Evolutionary conservation across 2,329 filamentous ascomycete genomes (phyloP).

Genomic region (Penicillium sp.): DNA sequence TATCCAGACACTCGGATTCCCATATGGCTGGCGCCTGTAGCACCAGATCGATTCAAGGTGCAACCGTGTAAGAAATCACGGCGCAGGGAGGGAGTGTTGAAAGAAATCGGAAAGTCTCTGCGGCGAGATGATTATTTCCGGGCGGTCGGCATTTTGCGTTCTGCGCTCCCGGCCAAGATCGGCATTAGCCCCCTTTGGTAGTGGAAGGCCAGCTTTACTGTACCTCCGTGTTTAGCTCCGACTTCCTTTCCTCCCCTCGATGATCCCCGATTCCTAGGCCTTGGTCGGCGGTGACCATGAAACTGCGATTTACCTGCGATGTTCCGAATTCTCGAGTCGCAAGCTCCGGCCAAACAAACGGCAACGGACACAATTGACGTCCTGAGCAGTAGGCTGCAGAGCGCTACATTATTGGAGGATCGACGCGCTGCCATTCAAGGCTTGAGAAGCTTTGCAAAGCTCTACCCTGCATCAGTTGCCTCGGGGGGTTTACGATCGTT

Average conservation of each 20-base stretch:
- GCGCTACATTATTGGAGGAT: conserved; percentile 88
- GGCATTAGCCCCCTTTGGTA: conserved; percentile 17
- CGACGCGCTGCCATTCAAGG: conserved; percentile 88
- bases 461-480: conserved; percentile 91
- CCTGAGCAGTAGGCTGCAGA: conserved; percentile 77
- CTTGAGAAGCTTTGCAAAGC: conserved; percentile 89
- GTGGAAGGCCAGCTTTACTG: conserved; percentile 20
- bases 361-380: conserved; percentile 91
- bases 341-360: conserved; percentile 90
- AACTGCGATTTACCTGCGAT: conserved; percentile 37
- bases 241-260: conserved; percentile 20
- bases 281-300: conserved; percentile 39
- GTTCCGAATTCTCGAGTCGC: conserved; percentile 57
- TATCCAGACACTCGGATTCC: not conserved
- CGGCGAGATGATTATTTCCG: conserved; percentile 17
- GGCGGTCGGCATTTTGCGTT: conserved; percentile 18
- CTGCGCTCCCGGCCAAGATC: conserved; percentile 8
- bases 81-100: conserved; percentile 12
- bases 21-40: not conserved
- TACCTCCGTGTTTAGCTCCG: conserved; percentile 10
- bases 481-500: conserved; percentile 85
- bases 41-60: conserved; percentile 1
- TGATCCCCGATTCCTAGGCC: conserved; percentile 25
- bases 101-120: conserved; percentile 15
- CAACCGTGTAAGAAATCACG: conserved; percentile 15